Evolutionary conservation across 2,329 filamentous ascomycete species (phyloP), one percentile per base, ranked within the genome.

Genomic region (Chalaropsis thielavioides): DNA sequence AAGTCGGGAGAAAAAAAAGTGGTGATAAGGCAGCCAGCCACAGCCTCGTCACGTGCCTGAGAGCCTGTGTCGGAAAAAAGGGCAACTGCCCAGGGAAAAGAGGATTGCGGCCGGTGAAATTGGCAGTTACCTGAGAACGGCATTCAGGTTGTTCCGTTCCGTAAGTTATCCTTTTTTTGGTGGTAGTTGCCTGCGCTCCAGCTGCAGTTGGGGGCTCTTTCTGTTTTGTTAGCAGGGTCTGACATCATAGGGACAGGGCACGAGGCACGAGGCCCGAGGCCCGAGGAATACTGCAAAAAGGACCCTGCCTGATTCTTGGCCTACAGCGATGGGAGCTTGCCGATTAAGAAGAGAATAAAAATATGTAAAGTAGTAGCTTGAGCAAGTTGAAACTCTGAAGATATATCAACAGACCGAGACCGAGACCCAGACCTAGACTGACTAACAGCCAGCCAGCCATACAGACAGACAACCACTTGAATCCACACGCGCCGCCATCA

Each of bases 41-140:
- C 51, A 56, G 51, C 51, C 51, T 56, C 13, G 51, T 56, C 51
- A 56, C 51, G 51, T 56, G 51, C 51, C 51, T 13, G 7, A 51
- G 27, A 11, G 22, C 24, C 6, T 3, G 27, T 13, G 24, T 35
- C 11, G 17, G 17, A 8, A 7, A 31, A 56, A 56, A 56, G 27
- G 17, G 51, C 1, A 27, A 35, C 31, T 56, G 24, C 51, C 7
- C 24, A 19, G 3, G 7, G 51, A 56, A 44, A n/a, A 44, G 15
- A 13, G 15, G 17, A 13, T 4, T 3, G 27, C 31, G 7, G 24
- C 27, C 15, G 31, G 51, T n/a, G 41, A 44, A n/a, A 44, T 35
- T 35, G 51, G 51, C 22, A 35, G 27, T 35, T 56, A 17, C 24
- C 51, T 5, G 24, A n/a, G 2, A 44, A 44, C 17, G 11, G 41